Conservation (phyloP, 2,329 filamentous ascomycete species). For the Albophoma yamanashiensis region DNA sequence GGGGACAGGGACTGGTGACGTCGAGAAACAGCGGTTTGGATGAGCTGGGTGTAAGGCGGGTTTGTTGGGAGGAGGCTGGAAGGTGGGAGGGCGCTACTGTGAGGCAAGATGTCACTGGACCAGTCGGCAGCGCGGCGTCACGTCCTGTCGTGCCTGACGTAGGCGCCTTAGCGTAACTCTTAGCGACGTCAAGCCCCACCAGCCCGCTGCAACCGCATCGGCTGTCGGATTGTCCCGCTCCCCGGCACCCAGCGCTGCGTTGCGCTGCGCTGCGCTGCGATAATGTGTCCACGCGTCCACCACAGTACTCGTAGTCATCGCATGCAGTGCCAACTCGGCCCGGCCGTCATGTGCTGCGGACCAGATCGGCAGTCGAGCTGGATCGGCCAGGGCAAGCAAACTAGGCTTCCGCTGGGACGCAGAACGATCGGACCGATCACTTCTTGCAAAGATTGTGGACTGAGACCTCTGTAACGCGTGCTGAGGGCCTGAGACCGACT, state of each 20-base stretch:
- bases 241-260: neutral
- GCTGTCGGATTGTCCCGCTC: neutral
- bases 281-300: neutral
- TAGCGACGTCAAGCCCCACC: neutral
- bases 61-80: neutral
- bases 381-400: neutral
- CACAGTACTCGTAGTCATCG: no score
- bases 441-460: neutral
- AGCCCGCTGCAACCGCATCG: neutral
- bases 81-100: neutral
- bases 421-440: neutral
- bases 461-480: neutral
- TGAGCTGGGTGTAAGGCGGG: neutral
- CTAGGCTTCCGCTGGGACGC: neutral
- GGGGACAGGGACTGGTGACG: neutral
- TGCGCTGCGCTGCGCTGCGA: neutral
- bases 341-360: neutral
- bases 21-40: neutral
- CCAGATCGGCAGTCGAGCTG: neutral
- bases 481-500: no score
- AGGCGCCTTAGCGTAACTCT: neutral
- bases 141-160: neutral
- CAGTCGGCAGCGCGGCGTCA: neutral
- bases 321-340: neutral
- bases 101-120: neutral